Evolutionary conservation across 2,329 filamentous ascomycete genomes (phyloP), one percentile per base, ranked within the genome.

Genomic region (Calonectria montana): DNA sequence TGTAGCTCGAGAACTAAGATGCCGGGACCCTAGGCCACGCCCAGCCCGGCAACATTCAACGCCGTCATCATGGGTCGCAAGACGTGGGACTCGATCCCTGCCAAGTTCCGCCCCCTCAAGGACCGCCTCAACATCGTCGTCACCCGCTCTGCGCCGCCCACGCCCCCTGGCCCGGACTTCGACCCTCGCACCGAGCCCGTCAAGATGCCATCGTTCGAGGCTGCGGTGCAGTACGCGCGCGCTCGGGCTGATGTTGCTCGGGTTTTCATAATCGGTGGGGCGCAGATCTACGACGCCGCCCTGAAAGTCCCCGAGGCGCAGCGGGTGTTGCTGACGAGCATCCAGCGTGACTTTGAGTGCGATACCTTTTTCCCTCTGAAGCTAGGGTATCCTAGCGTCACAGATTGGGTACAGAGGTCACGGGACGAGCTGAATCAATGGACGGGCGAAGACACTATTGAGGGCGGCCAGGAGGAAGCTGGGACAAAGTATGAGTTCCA

Each of bases 51-150:
- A 0, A 77, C 85, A 48, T 70, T 85, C 75, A 96, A 96, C 82
- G 94, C 94, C 21, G 94, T 98, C 64, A 93, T 99, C 77, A 99
- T 99, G 97, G 97, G 97, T 72, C 94, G 97, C 80, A 98, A 97
- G 84, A 99, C 97, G 0, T 99, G 96, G 93, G 95, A 97, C 65
- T 95, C 92, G 75, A 96, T 99, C 72, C 96, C 97, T 2, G 81
- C 87, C 8, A 89, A 88, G 64, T 95, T 97, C 81, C 89, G 95
- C 2, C 97, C 97, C 21, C 88, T 99, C 39, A 92, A 91, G 73
- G 93, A 91, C 73, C 88, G 97, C 12, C 86, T 95, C 63, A 98
- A 98, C 83, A 90, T 98, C 47, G 90, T 98, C 75, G 87, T 99
- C 76, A 94, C 91, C 73, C 87, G 92, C 57, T 86, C 87, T 16